Evolutionary conservation across 257 asterid species (phyloP).

Genomic region (Coffea canephora): DNA sequence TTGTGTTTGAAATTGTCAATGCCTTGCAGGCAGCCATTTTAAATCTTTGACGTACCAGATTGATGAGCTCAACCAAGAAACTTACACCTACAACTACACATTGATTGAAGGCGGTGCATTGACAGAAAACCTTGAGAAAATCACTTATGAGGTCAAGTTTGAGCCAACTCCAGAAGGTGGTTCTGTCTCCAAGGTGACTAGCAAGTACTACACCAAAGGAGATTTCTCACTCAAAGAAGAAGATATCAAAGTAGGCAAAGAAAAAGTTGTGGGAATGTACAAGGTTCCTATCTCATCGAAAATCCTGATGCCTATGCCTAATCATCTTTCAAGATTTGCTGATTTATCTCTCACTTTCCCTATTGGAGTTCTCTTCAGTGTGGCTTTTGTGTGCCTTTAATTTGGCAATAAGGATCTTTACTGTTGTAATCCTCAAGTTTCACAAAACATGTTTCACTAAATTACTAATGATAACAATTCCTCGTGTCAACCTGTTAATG

Average conservation of each 20-base stretch:
- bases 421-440: too few species aligned
- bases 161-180: conserved; percentile 30
- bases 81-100: conserved; percentile 22
- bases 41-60: conserved; percentile 23
- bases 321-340: neutral
- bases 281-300: conserved; percentile 28
- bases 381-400: neutral
- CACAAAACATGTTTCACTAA: too few species aligned
- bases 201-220: conserved; percentile 25
- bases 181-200: conserved; percentile 21
- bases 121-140: conserved; percentile 23
- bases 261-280: conserved; percentile 22
- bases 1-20: too few species aligned
- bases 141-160: conserved; percentile 26
- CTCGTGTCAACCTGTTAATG: too few species aligned
- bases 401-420: neutral
- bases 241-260: conserved; percentile 33
- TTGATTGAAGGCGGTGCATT: conserved; percentile 31
- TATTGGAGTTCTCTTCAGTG: neutral
- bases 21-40: conserved; percentile 18
- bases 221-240: conserved; percentile 30
- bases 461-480: too few species aligned
- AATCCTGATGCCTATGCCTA: conserved; percentile 28
- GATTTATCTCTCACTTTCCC: neutral
- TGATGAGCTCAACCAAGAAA: conserved; percentile 23